phyloP scores from a whole-genome alignment of 163 green algal genomes.

The Volvox carteri region DNA sequence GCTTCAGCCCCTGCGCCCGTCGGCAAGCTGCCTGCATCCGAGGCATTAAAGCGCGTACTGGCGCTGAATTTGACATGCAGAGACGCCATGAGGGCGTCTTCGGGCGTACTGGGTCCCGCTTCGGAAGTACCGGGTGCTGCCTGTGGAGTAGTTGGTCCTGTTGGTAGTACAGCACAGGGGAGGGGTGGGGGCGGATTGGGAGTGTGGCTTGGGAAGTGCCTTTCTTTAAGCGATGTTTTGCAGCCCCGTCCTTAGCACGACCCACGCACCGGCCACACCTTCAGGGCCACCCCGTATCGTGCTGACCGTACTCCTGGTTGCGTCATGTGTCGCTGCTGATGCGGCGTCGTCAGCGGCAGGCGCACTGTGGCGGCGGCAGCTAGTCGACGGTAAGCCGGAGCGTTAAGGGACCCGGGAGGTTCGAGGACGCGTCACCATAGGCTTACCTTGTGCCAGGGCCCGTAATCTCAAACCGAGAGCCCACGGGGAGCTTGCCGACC shows the following conservation, averaged over 20 bases:
- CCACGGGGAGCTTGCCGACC: slow-evolving; percentile 22
- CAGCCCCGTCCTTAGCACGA: not conserved
- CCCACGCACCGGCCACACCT: not conserved
- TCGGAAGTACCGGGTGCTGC: too few relatives aligned
- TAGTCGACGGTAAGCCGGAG: not conserved
- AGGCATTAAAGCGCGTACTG: slow-evolving; percentile 47
- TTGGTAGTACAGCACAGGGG: not conserved
- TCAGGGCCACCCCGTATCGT: not conserved
- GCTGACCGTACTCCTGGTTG: not conserved
- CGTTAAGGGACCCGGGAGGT: not conserved
- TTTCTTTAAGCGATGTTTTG: not conserved
- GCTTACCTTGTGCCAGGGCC: not conserved
- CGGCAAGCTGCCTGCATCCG: not conserved
- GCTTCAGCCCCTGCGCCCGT: not conserved
- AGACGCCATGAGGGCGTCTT: slow-evolving; percentile 8
- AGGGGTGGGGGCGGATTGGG: not conserved
- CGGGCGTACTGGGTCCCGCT: not conserved
- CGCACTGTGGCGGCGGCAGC: not conserved
- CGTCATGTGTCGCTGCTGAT: not conserved
- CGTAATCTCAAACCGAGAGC: slow-evolving; percentile 18
- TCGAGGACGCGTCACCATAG: not conserved
- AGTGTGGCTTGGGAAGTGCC: not conserved
- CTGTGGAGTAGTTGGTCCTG: not conserved
- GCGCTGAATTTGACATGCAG: slow-evolving; percentile 57
- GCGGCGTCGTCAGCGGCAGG: not conserved